Evolutionary conservation across 2,329 filamentous ascomycete species (phyloP).

Genomic region (Epichloe bromicola): DNA sequence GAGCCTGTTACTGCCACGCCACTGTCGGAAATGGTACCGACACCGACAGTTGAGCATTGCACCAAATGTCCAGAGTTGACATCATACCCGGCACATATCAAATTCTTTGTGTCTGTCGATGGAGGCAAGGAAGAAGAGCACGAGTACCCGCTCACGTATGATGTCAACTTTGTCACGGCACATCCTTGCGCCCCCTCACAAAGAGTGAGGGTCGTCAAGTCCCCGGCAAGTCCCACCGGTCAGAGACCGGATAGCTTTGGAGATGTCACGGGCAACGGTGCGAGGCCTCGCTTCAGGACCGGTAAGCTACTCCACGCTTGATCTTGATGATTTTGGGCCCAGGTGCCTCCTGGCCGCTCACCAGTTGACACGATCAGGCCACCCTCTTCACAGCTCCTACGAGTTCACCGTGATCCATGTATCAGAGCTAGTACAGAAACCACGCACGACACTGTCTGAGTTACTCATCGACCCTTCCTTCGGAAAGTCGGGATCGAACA

Average conservation of each 20-base stretch:
- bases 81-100: slow-evolving; percentile 22
- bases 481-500: slow-evolving; percentile 17
- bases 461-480: slow-evolving; percentile 26
- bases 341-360: not conserved
- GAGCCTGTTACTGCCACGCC: slow-evolving; percentile 34
- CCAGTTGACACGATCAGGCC: slow-evolving; percentile 27
- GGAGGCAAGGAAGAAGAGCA: slow-evolving; percentile 28
- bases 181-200: slow-evolving; percentile 49
- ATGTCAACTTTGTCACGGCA: slow-evolving; percentile 52
- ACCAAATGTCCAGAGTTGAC: slow-evolving; percentile 19
- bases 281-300: slow-evolving; percentile 33
- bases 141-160: slow-evolving; percentile 36
- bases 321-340: not conserved
- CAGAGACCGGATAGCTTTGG: slow-evolving; percentile 41
- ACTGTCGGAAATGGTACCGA: slow-evolving; percentile 26
- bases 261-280: slow-evolving; percentile 28
- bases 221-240: slow-evolving; percentile 45
- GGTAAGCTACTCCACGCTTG: slow-evolving; percentile 21
- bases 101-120: slow-evolving; percentile 23
- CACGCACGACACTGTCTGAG: slow-evolving; percentile 31
- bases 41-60: slow-evolving; percentile 23
- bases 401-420: slow-evolving; percentile 48
- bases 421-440: slow-evolving; percentile 38
- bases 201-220: slow-evolving; percentile 44
- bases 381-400: slow-evolving; percentile 51